Base-by-base conservation (phyloP, 768 basidiomycete genomes). In the Xanthoconium stramineum region DNA sequence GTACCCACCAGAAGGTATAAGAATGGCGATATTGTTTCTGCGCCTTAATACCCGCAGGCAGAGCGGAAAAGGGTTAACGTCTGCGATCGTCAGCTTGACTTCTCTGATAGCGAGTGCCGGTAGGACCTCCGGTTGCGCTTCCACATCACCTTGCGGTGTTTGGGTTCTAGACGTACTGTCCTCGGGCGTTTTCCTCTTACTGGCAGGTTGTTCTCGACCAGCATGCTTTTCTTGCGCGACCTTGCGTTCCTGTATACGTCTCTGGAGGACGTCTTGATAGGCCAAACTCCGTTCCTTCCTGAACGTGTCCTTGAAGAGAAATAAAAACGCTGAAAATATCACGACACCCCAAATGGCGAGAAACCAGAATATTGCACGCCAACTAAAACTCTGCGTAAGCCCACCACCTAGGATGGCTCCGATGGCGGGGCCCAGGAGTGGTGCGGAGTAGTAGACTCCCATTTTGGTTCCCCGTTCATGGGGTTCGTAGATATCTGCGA, bases 321-420 rank as follows among this genome's bases (percentile, higher is more conserved):
- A 67, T 35, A 89, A 55, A 69, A 91, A 91, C 15, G 78, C 72
- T 20, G 81, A 38, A 54, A 83, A 75, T 53, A 79, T 81, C 14
- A 77, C 43, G 0, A 83, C 84, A 6, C 82, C 81, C 60, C 85
- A 79, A 30, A 87, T 85, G 2, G 81, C 76, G 36, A 94, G 76
- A 67, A 94, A 92, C 83, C 89, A 94, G 71, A 96, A 93, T 1
- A 89, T 82, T 1, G 87, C 84, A 35, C 93, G 82, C 94, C 94
- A 96, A 55, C 73, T 76, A 65, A 86, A 83, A 0, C 75, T 80
- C 52, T 85, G 78, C 0, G 89, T 85, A 5, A 92, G 74, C 0
- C 72, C 80, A 1, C 91, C 89, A 6, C 90, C 90, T 35, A 91
- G 63, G 32, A 91, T 79, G 1, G 88, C 84, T 0, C 88, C 89